Percentiles rank a stretch among this genome's conserved stretches.
phyloP scores from a whole-genome alignment of 2,329 filamentous ascomycete genomes.

The Pseudophaeomoniella oleicola region DNA sequence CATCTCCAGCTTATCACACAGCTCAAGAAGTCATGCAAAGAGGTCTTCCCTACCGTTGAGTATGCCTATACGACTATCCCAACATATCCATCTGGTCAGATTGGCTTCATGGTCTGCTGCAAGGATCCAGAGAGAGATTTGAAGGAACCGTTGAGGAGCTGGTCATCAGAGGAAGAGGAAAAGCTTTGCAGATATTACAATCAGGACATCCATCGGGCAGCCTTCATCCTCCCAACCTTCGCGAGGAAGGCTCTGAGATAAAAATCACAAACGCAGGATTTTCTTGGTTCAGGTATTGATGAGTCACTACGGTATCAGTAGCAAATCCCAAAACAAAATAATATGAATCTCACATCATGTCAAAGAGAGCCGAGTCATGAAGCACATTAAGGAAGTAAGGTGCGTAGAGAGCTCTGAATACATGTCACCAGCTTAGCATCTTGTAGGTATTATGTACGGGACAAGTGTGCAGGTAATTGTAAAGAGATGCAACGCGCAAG shows the following conservation, averaged over 20 bases:
- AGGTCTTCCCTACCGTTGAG: conserved; percentile 94
- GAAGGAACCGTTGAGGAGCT: conserved; percentile 67
- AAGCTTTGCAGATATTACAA: conserved; percentile 95
- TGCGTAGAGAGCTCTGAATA: no score
- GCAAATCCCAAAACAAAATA: no score
- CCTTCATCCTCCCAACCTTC: conserved; percentile 87
- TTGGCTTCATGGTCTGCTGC: conserved; percentile 99
- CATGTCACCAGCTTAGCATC: no score
- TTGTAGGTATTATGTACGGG: no score
- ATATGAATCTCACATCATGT: no score
- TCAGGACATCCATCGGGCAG: conserved; percentile 86
- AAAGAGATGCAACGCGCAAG: no score
- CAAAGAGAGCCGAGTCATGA: no score
- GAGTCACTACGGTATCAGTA: no score
- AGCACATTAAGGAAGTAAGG: no score
- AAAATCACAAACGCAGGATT: no score
- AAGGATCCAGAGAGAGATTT: conserved; percentile 80
- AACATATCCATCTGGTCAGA: conserved; percentile 96
- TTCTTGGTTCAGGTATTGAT: no score
- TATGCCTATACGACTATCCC: conserved; percentile 98
- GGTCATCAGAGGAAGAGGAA: conserved; percentile 78
- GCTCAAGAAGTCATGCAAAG: conserved; percentile 92
- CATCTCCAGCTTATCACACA: conserved; percentile 86
- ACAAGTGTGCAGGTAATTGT: no score
- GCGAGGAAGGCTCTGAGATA: conserved; percentile 56